A percentile compares a stretch with the other conserved stretches of the same genome.
Evolutionary conservation across 495 filamentous ascomycete species (phyloP).

Genomic region (Penicilliopsis zonata): DNA sequence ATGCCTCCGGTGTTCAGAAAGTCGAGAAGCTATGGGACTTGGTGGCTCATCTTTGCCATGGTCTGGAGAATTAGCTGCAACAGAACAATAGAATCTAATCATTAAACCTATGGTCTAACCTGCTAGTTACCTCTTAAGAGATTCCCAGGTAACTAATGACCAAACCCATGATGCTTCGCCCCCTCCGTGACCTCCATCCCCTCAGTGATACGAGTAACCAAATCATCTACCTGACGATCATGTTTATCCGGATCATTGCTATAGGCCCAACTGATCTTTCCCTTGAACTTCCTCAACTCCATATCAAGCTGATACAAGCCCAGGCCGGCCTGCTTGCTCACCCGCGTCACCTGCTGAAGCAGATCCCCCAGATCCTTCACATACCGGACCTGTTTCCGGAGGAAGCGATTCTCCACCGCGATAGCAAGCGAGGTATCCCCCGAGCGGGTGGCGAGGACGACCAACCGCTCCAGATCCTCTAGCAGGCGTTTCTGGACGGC

Average conservation of each 20-base stretch:
- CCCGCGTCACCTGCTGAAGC: constrained; percentile 4
- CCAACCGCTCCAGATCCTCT: constrained; percentile 6
- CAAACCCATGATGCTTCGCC: background rate
- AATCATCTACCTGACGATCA: background rate
- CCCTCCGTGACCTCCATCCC: constrained; percentile 1
- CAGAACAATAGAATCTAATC: too few species aligned
- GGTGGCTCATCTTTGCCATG: too few species aligned
- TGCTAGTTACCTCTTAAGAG: too few species aligned
- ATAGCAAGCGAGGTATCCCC: constrained; percentile 1
- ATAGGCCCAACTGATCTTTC: constrained; percentile 2
- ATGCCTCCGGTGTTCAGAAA: too few species aligned
- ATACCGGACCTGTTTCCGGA: constrained; percentile 6
- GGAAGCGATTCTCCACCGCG: constrained; percentile 4
- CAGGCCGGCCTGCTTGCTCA: constrained; percentile 6
- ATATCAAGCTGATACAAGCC: constrained; percentile 5
- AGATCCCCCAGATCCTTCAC: constrained; percentile 8
- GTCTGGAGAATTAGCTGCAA: too few species aligned
- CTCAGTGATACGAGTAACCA: constrained; percentile 1
- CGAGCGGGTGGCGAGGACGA: constrained; percentile 1
- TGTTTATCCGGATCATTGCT: constrained; percentile 7
- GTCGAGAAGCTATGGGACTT: too few species aligned
- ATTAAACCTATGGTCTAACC: too few species aligned
- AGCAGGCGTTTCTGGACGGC: constrained; percentile 4
- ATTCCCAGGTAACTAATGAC: too few species aligned
- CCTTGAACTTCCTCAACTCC: constrained; percentile 4